These are phyloP conservation scores for Verbascum thapsus DNA, from an alignment of 257 asterid species.

Conservation along the genomic window DNA sequence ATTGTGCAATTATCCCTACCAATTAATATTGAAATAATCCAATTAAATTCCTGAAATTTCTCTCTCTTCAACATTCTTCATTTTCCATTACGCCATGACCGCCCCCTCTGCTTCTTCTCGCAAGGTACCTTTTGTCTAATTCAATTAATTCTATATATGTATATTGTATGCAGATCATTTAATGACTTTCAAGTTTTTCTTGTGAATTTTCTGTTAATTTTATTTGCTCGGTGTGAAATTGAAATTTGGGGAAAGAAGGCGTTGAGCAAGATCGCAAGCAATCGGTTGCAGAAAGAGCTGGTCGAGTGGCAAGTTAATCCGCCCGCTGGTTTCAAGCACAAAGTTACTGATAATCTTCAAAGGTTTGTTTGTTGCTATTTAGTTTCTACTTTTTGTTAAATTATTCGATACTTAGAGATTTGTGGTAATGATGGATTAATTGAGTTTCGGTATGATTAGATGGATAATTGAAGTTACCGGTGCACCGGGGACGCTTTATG, in stretches of 20 bases:
- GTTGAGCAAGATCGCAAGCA: slow-evolving; percentile 95
- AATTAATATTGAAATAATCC: background rate
- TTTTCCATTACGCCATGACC: slow-evolving; percentile 42
- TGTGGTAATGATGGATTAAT: background rate
- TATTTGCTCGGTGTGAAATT: slow-evolving; percentile 16
- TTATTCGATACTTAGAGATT: background rate
- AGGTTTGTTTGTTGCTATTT: slow-evolving; percentile 40
- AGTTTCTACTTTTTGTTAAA: background rate
- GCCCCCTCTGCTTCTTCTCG: slow-evolving; percentile 60
- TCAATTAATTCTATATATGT: background rate
- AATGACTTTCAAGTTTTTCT: background rate
- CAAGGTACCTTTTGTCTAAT: slow-evolving; percentile 37
- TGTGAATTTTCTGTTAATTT: slow-evolving; percentile 17
- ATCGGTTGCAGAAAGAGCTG: slow-evolving; percentile 95
- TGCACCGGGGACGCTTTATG: slow-evolving; percentile 62
- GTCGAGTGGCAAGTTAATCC: slow-evolving; percentile 98
- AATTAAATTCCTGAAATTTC: background rate
- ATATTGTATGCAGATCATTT: background rate
- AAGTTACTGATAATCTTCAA: slow-evolving; percentile 87
- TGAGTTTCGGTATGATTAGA: slow-evolving; percentile 35
- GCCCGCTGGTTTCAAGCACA: slow-evolving; percentile 86
- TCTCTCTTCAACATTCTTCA: slow-evolving; percentile 29
- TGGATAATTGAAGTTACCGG: slow-evolving; percentile 74
- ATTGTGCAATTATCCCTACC: too few relatives aligned
- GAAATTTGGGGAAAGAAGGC: slow-evolving; percentile 46